Base-by-base conservation (phyloP, 352 stramenopile species). In the Phytophthora pini region DNA sequence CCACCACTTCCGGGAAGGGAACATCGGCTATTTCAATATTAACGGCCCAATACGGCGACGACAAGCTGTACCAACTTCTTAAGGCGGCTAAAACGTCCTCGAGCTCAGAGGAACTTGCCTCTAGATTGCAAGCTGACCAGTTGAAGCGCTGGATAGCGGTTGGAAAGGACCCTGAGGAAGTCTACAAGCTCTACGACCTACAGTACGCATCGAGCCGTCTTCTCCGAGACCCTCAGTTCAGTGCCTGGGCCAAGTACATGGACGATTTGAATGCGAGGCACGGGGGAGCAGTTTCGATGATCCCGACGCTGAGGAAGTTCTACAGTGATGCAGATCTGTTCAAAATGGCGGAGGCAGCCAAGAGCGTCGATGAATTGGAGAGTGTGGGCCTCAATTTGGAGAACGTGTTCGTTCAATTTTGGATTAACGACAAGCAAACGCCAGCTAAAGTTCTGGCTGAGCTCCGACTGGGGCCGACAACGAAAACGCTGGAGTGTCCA, bases 211-310 rank as follows among this genome's bases (percentile, higher is more conserved):
- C 6, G 3, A n/a, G n/a, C 2, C 15, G 5, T 7, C 15, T 55
- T 22, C 10, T 55, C 1, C 7, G 10, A 31, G 31, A 59, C 11
- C 27, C 39, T 5, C 4, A 22, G 1, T 24, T 50, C 4, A 22
- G 12, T 17, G 15, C 31, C 4, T 55, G 31, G 48, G 3, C 13
- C 48, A 55, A 55, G 17, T 44, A 55, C n/a, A 17, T 55, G n/a
- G 48, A 45, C 32, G 7, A 56, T 56, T 45, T 39, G 20, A 56
- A 46, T 17, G 11, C 22, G 9, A 56, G 38, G 0, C 38, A 56
- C 12, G 49, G 26, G 12, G 6, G 45, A 3, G 0, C 1, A 24
- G 24, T n/a, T 3, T 41, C 26, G 7, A 53, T 41, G 27, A 6
- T 40, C 4, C 17, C 48, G 31, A 17, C 32, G 12, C 17, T 55